Evolutionary conservation across 1,284 basidiomycete species (phyloP), one percentile per base, ranked within the genome.

Genomic region (Cutaneotrichosporon cavernicola): DNA sequence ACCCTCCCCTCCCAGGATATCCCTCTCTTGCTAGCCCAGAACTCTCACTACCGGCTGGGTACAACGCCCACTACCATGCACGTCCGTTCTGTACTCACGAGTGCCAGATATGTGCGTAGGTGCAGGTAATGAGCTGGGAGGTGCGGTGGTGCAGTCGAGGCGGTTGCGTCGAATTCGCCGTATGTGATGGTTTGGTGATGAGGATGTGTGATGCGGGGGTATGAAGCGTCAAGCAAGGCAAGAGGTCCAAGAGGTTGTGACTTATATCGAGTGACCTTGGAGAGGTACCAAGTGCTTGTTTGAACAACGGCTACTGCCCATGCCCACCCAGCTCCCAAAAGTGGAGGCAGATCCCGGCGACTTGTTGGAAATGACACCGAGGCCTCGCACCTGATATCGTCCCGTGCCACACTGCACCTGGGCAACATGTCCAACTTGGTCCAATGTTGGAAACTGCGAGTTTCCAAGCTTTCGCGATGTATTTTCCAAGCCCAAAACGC

Each of bases 401-500:
- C 13, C 26, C 22, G 21, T 6, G 11, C 22, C 47, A 13, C 43
- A 46, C 18, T 18, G 18, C 43, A n/a, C 43, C 43, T 46, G 43
- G n/a, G 18, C 43, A n/a, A 18, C 18, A 46, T 46, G 43, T 46
- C 43, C 43, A 46, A 46, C 43, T n/a, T 7, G 14, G 43, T n/a
- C 51, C n/a, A 14, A 13, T 18, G 16, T 56, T 56, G 53, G 53
- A 56, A 56, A 56, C 53, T 5, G 13, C 0, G 4, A 30, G 26
- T 46, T 46, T 18, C 26, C 51, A 52, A n/a, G 31, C 51, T 30
- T 30, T 8, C 30, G 30, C 30, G 0, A 52, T 52, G 30, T 30
- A 60, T 51, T 60, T 58, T 60, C 58, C 58, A 60, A 60, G 58
- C 36, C 18, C 40, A 43, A 36, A 32, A 18, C 32, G 18, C 46